phyloP scores from a whole-genome alignment of 2,329 filamentous ascomycete genomes.

The Colletotrichum sp. region DNA sequence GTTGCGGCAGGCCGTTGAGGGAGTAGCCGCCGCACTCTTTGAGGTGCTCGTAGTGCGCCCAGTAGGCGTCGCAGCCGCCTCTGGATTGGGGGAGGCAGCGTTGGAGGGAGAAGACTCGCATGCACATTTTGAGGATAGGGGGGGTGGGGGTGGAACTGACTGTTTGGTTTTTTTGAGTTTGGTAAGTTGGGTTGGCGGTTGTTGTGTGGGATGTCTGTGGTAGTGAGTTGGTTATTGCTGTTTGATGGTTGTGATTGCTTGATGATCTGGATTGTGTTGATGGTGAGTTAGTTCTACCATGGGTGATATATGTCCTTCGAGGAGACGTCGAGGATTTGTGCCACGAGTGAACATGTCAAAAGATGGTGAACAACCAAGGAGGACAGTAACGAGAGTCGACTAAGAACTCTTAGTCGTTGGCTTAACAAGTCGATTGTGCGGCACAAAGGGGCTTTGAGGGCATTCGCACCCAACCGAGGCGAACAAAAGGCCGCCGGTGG shows the following conservation, averaged over 20 bases:
- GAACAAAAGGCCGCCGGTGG: neutral
- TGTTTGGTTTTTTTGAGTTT: neutral
- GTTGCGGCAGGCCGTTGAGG: neutral
- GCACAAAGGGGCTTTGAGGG: neutral
- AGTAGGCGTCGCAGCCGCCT: constrained; percentile 14
- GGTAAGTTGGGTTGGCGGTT: neutral
- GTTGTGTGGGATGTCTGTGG: neutral
- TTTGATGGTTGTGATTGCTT: neutral
- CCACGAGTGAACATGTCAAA: neutral
- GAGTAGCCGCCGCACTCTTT: neutral
- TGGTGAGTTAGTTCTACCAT: neutral
- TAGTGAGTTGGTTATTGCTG: neutral
- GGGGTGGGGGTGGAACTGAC: neutral
- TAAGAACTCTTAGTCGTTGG: neutral
- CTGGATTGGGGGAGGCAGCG: neutral
- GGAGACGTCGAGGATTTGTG: neutral
- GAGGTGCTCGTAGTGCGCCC: neutral
- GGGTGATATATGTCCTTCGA: neutral
- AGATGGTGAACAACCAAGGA: neutral
- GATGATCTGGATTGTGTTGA: neutral
- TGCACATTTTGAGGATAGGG: neutral
- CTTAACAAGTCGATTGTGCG: neutral
- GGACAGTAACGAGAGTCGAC: neutral
- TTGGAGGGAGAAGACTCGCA: constrained; percentile 8
- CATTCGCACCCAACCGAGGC: neutral